Base-by-base conservation (phyloP, 768 basidiomycete species). In the Xerocomellus amylosporus region DNA sequence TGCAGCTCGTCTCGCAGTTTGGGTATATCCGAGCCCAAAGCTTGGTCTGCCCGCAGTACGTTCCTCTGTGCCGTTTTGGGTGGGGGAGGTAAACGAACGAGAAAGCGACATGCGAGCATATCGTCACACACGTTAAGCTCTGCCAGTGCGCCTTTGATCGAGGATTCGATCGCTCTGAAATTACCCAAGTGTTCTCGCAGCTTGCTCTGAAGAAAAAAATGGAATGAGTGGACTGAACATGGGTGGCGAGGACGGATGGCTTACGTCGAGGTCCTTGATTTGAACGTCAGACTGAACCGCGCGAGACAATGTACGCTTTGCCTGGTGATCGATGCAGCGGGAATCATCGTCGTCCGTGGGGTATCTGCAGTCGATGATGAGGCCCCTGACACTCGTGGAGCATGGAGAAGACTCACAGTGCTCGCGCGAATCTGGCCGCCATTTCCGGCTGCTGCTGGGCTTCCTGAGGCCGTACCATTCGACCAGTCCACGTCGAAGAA, bases 181-280 rank as follows among this genome's bases (percentile, higher is more conserved):
- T 90, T 90, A 62, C 84, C 84, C 51, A 90, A 73, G 64, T 84
- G 81, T 60, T 88, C 84, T 38, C 84, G 78, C 22, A 91, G 78
- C 64, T 80, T 82, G 48, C 77, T 77, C 88, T 90, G 37, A 20
- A 28, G 34, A 54, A 30, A 20, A 31, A 48, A 19, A 30, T 24
- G 24, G 24, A 24, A n/a, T n/a, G 28, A 48, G n/a, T 17, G 48
- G 28, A 33, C 36, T 17, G 45, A 30, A 37, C 46, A 9, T 28
- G 54, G 31, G 20, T 52, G 39, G 36, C 33, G 8, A 28, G 13
- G 14, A 3, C 0, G 8, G 22, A 15, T 15, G 47, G 40, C 60
- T 55, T 47, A 83, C 85, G 73, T 86, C 83, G 54, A 87, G 71
- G 49, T 81, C 80, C 67, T 82, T 84, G 77, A 87, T 81, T 57